Evolutionary conservation across 2,329 filamentous ascomycete genomes (phyloP), one percentile per base, ranked within the genome.

Genomic region (Diplodia scrobiculata): DNA sequence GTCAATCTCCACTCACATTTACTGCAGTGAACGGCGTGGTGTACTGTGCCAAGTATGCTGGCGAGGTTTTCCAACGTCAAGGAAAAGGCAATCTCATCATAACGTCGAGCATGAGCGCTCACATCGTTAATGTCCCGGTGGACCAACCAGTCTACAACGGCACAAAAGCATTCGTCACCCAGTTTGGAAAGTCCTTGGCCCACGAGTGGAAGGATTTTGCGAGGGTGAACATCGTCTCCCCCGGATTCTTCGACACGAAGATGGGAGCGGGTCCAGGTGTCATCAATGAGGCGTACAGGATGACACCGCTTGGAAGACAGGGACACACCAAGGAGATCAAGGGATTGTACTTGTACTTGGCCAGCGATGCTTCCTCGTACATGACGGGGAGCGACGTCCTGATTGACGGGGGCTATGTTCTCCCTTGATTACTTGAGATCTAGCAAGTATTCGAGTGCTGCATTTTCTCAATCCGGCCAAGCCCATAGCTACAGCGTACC

Each of bases 81-180:
- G 78, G 78, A 2, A 79, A 75, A 14, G 87, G 87, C 34, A 85
- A 82, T 68, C 81, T 89, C 71, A 84, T 89, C 75, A 86, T 89
- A 72, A 89, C 87, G 1, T 82, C 86, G 2, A 84, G 80, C 65
- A 89, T 94, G 87, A 90, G 87, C 41, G 90, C 89, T 66, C 86
- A 86, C 76, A 87, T 93, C 69, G 90, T 92, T 82, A 93, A 94
- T 83, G 92, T 89, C 78, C 91, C 87, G 3, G 84, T 88, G 70
- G 86, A 88, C 73, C 87, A 89, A 65, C 71, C 72, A 0, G 81
- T 75, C 10, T 76, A 75, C 69, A 76, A 77, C 66, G 74, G 71
- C 32, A 71, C 86, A 67, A 89, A 89, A 78, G 86, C 87, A 2
- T 86, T 85, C 64, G 86, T 85, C 66, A 86, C 87, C 69, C 86